These are phyloP conservation scores for Trematosphaeria pertusa DNA, from an alignment of 2,329 filamentous ascomycete species.

Conservation along the genomic window DNA sequence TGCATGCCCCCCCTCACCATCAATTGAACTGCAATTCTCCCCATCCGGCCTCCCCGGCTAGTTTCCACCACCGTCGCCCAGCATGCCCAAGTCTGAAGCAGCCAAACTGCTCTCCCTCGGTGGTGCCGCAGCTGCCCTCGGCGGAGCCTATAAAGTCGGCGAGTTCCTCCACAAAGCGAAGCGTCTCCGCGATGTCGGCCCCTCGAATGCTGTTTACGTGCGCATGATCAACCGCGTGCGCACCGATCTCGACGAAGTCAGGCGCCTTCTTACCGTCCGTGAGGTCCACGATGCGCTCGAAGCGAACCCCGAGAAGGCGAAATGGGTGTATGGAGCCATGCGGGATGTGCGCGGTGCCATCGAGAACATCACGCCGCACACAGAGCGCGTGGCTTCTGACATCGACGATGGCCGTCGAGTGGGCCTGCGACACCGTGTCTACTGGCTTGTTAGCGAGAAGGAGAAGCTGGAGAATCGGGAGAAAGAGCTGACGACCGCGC, in stretches of 20 bases:
- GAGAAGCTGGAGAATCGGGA: slow-evolving; percentile 48
- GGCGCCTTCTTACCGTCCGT: slow-evolving; percentile 45
- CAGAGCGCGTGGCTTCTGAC: slow-evolving; percentile 44
- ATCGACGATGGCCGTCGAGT: slow-evolving; percentile 44
- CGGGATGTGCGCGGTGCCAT: slow-evolving; percentile 46
- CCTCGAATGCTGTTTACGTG: slow-evolving; percentile 47
- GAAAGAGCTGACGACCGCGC: slow-evolving; percentile 44
- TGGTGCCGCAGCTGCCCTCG: slow-evolving; percentile 41
- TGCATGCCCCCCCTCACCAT: slow-evolving; percentile 27
- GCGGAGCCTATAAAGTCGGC: slow-evolving; percentile 47
- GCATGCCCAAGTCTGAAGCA: slow-evolving; percentile 36
- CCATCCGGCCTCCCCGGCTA: slow-evolving; percentile 1
- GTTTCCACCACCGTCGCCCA: slow-evolving; percentile 14
- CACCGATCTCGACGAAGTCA: slow-evolving; percentile 47
- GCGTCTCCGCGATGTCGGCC: slow-evolving; percentile 45
- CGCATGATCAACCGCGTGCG: slow-evolving; percentile 47
- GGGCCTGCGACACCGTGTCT: slow-evolving; percentile 44
- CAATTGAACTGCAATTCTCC: slow-evolving; percentile 24
- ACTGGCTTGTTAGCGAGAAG: slow-evolving; percentile 49
- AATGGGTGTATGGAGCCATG: slow-evolving; percentile 48
- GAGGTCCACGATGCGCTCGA: slow-evolving; percentile 48
- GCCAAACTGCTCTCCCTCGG: slow-evolving; percentile 42
- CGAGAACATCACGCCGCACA: slow-evolving; percentile 47
- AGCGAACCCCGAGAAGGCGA: slow-evolving; percentile 44
- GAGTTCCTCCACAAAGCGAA: slow-evolving; percentile 47